These are phyloP conservation scores for Nicotiana tomentosiformis DNA, from an alignment of 257 asterid species.

Conservation along the genomic window DNA sequence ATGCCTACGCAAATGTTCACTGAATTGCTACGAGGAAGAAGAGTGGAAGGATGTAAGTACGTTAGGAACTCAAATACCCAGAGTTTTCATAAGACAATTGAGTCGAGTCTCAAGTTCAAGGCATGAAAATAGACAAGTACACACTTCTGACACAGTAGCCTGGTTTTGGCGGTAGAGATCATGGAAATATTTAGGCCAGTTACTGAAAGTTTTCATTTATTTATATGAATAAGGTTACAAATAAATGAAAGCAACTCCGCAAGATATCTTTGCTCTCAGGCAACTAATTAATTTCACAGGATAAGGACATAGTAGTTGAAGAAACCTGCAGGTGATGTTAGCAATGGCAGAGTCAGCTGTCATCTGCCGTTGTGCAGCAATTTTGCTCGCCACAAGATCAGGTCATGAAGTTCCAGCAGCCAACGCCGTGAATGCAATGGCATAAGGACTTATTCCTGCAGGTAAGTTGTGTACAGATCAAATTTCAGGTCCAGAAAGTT, in stretches of 20 bases:
- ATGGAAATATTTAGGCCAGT: background rate
- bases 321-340: constrained; percentile 83
- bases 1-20: constrained; percentile 80
- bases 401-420: constrained; percentile 94
- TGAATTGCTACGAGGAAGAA: constrained; percentile 53
- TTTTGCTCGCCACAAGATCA: constrained; percentile 86
- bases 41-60: background rate
- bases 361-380: constrained; percentile 84
- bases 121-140: background rate
- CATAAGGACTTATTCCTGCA: constrained; percentile 63
- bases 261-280: background rate
- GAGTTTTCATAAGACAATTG: background rate
- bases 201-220: background rate
- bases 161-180: background rate
- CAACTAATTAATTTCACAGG: background rate
- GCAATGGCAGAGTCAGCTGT: constrained; percentile 94
- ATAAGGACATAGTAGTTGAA: background rate
- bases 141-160: background rate
- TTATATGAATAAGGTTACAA: background rate
- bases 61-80: background rate
- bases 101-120: background rate
- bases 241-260: background rate
- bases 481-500: background rate
- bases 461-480: background rate
- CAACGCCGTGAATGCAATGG: constrained; percentile 75